These are phyloP conservation scores for Debaryomyces sp. DNA, from an alignment of 1,139 yeast species.

Conservation along the genomic window DNA sequence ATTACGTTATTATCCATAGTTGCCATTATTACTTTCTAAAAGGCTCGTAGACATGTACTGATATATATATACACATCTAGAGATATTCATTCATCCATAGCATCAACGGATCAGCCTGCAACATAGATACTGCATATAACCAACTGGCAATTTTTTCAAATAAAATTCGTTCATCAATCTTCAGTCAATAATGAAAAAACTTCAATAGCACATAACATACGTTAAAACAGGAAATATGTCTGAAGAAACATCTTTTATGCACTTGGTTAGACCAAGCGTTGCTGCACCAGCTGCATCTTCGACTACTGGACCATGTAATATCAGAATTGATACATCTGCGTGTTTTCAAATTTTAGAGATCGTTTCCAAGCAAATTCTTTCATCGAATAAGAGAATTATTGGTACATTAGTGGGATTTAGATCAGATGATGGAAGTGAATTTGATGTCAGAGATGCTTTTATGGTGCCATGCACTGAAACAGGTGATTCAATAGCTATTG, in stretches of 20 bases:
- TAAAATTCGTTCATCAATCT: constrained; percentile 7
- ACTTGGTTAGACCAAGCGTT: constrained; percentile 63
- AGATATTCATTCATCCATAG: not conserved
- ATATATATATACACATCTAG: not conserved
- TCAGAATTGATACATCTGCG: constrained; percentile 68
- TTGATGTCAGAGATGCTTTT: constrained; percentile 76
- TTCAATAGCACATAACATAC: constrained; percentile 7
- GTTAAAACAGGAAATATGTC: constrained; percentile 11
- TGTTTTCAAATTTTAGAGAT: constrained; percentile 66
- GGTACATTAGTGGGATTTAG: constrained; percentile 84
- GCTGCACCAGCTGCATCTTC: constrained; percentile 56
- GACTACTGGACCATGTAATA: constrained; percentile 49
- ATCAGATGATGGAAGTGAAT: constrained; percentile 82
- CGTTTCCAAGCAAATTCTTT: constrained; percentile 46
- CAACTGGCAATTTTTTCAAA: constrained; percentile 1
- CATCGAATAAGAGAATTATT: constrained; percentile 61
- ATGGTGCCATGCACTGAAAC: constrained; percentile 84
- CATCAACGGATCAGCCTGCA: not conserved
- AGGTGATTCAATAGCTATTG: constrained; percentile 73
- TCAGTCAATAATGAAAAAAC: constrained; percentile 5
- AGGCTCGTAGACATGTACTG: not conserved
- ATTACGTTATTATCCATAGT: not conserved
- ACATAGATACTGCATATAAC: constrained; percentile 2
- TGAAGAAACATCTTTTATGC: constrained; percentile 40
- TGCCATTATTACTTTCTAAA: not conserved